Conservation (phyloP, 106 monocot genomes). For the Ottelia alismoides region DNA sequence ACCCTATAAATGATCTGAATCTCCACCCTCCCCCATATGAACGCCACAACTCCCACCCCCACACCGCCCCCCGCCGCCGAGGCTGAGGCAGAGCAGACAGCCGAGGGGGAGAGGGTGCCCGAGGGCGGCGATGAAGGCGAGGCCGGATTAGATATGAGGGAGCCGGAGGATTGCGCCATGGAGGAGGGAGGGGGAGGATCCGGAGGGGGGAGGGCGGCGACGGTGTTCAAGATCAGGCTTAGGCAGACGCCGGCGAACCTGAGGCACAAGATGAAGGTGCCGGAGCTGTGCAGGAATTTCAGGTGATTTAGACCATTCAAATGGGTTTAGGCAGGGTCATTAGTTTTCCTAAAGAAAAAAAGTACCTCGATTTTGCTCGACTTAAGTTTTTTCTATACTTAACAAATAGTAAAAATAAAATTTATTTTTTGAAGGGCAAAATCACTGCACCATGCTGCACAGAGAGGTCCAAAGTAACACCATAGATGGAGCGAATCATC, state of each 20-base stretch:
- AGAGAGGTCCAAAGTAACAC: no score
- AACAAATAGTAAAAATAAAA: no score
- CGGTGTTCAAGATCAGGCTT: constrained; percentile 80
- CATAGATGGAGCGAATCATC: no score
- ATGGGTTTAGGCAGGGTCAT: no score
- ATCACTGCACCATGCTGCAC: no score
- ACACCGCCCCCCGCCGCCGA: constrained; percentile 8
- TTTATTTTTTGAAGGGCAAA: no score
- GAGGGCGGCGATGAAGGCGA: constrained; percentile 2
- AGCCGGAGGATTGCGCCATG: constrained; percentile 30
- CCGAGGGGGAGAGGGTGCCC: constrained; percentile 8
- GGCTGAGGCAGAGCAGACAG: constrained; percentile 6
- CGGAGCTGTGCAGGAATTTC: constrained; percentile 95
- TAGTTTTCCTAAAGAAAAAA: no score
- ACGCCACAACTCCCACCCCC: constrained; percentile 12
- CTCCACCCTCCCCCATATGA: constrained; percentile 14
- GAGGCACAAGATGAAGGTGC: constrained; percentile 90
- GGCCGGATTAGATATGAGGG: constrained; percentile 13
- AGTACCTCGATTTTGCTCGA: no score
- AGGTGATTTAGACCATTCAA: no score
- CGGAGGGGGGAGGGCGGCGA: constrained; percentile 29
- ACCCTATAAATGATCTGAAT: constrained; percentile 45
- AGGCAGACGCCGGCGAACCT: constrained; percentile 77
- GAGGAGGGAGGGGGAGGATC: constrained; percentile 15
- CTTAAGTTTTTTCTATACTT: no score